phyloP scores from a whole-genome alignment of 768 basidiomycete species.

The Tylopilus subfusipes region DNA sequence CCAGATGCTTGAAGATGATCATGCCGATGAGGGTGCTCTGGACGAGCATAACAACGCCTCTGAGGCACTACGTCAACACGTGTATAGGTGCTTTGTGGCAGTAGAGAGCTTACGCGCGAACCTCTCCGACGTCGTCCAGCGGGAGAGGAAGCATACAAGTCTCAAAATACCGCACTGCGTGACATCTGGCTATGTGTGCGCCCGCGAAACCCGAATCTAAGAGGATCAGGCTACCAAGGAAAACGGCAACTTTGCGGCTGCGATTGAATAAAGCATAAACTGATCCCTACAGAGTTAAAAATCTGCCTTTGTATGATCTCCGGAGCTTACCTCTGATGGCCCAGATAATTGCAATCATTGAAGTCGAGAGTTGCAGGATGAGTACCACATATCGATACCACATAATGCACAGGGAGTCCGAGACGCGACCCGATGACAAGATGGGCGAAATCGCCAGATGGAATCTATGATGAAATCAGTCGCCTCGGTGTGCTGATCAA shows the following conservation, averaged over 20 bases:
- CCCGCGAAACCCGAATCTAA: constrained; percentile 14
- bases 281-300: not conserved
- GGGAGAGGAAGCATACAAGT: constrained; percentile 27
- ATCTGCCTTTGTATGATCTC: not conserved
- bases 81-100: not conserved
- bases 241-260: constrained; percentile 24
- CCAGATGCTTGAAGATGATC: constrained; percentile 35
- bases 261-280: constrained; percentile 36
- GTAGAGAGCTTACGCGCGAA: constrained; percentile 16
- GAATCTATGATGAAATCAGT: constrained; percentile 2
- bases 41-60: constrained; percentile 21
- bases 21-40: constrained; percentile 40
- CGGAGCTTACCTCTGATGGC: constrained; percentile 22
- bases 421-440: constrained; percentile 6
- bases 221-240: constrained; percentile 10
- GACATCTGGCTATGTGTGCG: constrained; percentile 22
- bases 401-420: constrained; percentile 7
- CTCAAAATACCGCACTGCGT: not conserved
- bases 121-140: not conserved
- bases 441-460: constrained; percentile 2
- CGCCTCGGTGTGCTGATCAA: not conserved
- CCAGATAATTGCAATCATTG: constrained; percentile 22
- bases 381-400: constrained; percentile 9
- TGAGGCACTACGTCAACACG: not conserved
- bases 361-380: constrained; percentile 6